Conservation (phyloP, 768 basidiomycete genomes). For the Boletus sensibilis region DNA sequence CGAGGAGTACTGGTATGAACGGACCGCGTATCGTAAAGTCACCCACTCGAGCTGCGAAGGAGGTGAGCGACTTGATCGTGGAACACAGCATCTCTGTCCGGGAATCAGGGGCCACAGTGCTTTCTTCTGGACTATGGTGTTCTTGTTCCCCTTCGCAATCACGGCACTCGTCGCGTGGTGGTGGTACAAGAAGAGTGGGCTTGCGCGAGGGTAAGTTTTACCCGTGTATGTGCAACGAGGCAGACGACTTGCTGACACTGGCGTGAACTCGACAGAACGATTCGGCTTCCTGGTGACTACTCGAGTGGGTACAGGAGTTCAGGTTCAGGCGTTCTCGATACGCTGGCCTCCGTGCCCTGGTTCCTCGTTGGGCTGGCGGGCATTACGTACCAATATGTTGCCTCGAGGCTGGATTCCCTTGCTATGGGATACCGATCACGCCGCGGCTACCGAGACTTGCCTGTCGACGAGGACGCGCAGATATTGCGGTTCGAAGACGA, state of each 20-base stretch:
- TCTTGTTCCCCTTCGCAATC: slow-evolving; percentile 74
- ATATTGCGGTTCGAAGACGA: slow-evolving; percentile 85
- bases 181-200: slow-evolving; percentile 75
- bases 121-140: slow-evolving; percentile 82
- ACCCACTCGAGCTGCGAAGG: slow-evolving; percentile 86
- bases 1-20: slow-evolving; percentile 89
- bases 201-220: slow-evolving; percentile 66
- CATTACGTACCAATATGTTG: slow-evolving; percentile 67
- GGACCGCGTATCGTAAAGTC: slow-evolving; percentile 88
- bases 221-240: not conserved
- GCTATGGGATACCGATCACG: slow-evolving; percentile 44
- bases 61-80: slow-evolving; percentile 76
- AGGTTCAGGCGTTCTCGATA: slow-evolving; percentile 57
- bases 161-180: slow-evolving; percentile 77
- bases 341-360: slow-evolving; percentile 87
- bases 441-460: slow-evolving; percentile 72
- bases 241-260: slow-evolving; percentile 2
- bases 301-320: slow-evolving; percentile 31
- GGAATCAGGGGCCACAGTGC: slow-evolving; percentile 70
- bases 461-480: slow-evolving; percentile 87
- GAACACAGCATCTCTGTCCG: slow-evolving; percentile 73
- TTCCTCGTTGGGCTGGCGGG: slow-evolving; percentile 78
- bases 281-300: slow-evolving; percentile 65
- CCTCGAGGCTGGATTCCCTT: slow-evolving; percentile 43
- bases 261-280: slow-evolving; percentile 48